Evolutionary conservation across 2,329 filamentous ascomycete species (phyloP).

Genomic region (Aspergillus ochraceoroseus): DNA sequence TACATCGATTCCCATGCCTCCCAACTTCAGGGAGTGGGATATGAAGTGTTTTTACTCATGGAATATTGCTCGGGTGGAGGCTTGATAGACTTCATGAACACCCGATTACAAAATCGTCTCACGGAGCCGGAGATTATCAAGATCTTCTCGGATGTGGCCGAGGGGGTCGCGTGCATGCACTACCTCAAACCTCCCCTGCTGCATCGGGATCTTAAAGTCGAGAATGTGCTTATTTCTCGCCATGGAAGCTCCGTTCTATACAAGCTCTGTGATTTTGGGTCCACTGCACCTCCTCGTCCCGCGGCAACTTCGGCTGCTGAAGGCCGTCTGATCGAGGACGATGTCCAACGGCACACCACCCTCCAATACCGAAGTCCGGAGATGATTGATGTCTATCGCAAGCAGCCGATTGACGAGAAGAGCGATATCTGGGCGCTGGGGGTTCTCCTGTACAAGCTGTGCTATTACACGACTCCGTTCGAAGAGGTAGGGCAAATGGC

Average conservation of each 20-base stretch:
- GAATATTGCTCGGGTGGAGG: slow-evolving; percentile 94
- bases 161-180: slow-evolving; percentile 98
- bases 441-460: slow-evolving; percentile 93
- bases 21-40: slow-evolving; percentile 84
- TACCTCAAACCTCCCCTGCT: slow-evolving; percentile 91
- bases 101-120: slow-evolving; percentile 86
- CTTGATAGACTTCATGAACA: slow-evolving; percentile 99
- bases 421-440: slow-evolving; percentile 97
- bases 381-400: slow-evolving; percentile 97
- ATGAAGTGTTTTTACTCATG: slow-evolving; percentile 98
- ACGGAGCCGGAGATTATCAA: slow-evolving; percentile 96
- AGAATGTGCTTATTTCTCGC: slow-evolving; percentile 86
- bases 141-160: slow-evolving; percentile 93
- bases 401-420: slow-evolving; percentile 96
- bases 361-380: slow-evolving; percentile 96
- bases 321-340: slow-evolving; percentile 89
- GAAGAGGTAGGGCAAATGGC: slow-evolving; percentile 97
- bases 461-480: slow-evolving; percentile 98
- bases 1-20: slow-evolving; percentile 98
- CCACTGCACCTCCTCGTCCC: slow-evolving; percentile 73
- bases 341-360: slow-evolving; percentile 94
- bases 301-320: slow-evolving; percentile 83
- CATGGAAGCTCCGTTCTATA: slow-evolving; percentile 66
- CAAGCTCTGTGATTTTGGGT: slow-evolving; percentile 98
- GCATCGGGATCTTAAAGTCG: slow-evolving; percentile 93